Evolutionary conservation across 2,329 filamentous ascomycete species (phyloP).

Genomic region (Sporothrix brunneoviolacea): DNA sequence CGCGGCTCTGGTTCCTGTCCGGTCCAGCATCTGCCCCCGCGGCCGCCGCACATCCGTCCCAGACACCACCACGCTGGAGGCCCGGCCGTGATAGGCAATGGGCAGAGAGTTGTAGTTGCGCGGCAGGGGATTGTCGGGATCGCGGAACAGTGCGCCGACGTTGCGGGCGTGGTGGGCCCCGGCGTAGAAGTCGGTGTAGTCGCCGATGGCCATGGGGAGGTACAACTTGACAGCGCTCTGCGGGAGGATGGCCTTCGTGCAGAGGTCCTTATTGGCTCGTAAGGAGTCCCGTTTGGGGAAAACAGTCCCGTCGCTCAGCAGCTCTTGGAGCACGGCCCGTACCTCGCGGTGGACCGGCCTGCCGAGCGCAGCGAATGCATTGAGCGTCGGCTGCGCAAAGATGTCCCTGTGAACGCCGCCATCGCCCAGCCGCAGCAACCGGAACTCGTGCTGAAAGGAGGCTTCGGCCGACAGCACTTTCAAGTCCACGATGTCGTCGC

Average conservation of each 20-base stretch:
- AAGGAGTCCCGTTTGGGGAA: slow-evolving; percentile 53
- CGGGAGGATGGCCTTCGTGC: slow-evolving; percentile 46
- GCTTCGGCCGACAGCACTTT: slow-evolving; percentile 50
- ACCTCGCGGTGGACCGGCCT: slow-evolving; percentile 61
- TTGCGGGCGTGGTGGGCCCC: slow-evolving; percentile 68
- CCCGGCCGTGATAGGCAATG: slow-evolving; percentile 72
- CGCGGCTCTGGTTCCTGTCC: too few species aligned
- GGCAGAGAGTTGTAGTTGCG: slow-evolving; percentile 77
- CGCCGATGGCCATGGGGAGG: slow-evolving; percentile 69
- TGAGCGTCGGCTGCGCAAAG: slow-evolving; percentile 24
- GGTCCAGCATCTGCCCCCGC: slow-evolving; percentile 65
- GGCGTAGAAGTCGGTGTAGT: slow-evolving; percentile 83
- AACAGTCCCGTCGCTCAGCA: slow-evolving; percentile 55
- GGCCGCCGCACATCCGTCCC: slow-evolving; percentile 68
- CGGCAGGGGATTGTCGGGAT: slow-evolving; percentile 55
- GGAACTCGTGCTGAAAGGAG: too few species aligned
- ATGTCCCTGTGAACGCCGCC: slow-evolving; percentile 2
- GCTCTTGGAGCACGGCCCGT: slow-evolving; percentile 59
- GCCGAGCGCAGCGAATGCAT: slow-evolving; percentile 64
- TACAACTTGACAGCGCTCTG: slow-evolving; percentile 57
- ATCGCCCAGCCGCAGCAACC: slow-evolving; percentile 18
- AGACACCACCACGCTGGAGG: slow-evolving; percentile 69
- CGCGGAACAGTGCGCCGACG: slow-evolving; percentile 58
- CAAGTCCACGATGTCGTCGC: slow-evolving; percentile 60
- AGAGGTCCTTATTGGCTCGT: slow-evolving; percentile 50